Base-by-base conservation (phyloP, 2,329 filamentous ascomycete species). In the Allantophomopsis lycopodina region DNA sequence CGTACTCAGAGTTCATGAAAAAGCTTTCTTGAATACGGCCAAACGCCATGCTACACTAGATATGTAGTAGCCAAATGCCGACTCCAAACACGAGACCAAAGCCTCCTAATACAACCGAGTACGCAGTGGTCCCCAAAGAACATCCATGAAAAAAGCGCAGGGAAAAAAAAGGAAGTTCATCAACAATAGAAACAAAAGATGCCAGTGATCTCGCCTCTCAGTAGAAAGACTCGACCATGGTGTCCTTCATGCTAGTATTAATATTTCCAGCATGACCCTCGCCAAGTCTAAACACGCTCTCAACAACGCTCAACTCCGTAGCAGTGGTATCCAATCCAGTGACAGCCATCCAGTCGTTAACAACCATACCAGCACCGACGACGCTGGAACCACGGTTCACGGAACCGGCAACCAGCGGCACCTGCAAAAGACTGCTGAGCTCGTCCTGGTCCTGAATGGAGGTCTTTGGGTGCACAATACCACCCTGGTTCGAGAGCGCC, bases 191-290 rank as follows among this genome's bases (percentile, higher is more conserved):
- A 38, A 39, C 32, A 43, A 30, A 28, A 28, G 23, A 28, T 28
- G 23, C 23, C 23, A 28, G 23, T 28, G 23, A 46, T 5, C 20
- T 32, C 18, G 18, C 42, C 40, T 32, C 53, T 71, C 72, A 98
- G 69, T 98, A 98, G 68, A 96, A 98, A 54, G 85, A 94, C 70
- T 98, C 91, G 46, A 98, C 91, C 76, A 98, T 94, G 49, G 87
- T 91, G 61, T 96, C 89, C 75, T 95, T 96, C 69, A 95, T 79
- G 51, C 67, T 79, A 39, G 79, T 83, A 60, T 84, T 84, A 65
- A 89, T 86, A 53, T 75, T 79, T 55, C 76, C 76, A 38, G 86
- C 80, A 6, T 76, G 85, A 40, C 85, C 87, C 68, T 96, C 89
- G 47, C 88, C 88, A 36, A 98, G 69, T 54, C 87, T 77, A 71